Evolutionary conservation across 2,329 filamentous ascomycete species (phyloP).

Genomic region (Rhytidhysteron rufulum): DNA sequence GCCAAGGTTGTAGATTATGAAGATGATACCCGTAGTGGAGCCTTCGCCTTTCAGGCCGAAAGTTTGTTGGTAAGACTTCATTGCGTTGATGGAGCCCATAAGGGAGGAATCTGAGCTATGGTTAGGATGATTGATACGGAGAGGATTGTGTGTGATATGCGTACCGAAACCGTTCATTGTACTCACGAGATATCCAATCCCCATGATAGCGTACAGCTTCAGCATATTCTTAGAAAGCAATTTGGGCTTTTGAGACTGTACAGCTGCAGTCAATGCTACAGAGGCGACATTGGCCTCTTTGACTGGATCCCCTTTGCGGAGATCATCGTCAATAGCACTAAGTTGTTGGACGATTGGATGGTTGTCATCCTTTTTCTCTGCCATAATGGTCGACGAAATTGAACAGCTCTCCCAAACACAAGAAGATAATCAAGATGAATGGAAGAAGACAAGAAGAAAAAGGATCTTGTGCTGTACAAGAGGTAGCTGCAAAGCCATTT

Average conservation of each 20-base stretch:
- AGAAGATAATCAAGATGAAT: not conserved
- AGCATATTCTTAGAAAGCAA: conserved; percentile 28
- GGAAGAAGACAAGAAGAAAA: conserved; percentile 48
- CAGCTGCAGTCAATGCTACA: conserved; percentile 26
- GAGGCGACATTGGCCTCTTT: conserved; percentile 27
- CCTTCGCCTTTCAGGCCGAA: conserved; percentile 48
- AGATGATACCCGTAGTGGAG: conserved; percentile 48
- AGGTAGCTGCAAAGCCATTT: too few relatives aligned
- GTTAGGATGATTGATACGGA: too few relatives aligned
- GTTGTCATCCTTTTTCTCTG: conserved; percentile 10
- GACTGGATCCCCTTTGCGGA: conserved; percentile 17
- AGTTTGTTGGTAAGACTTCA: conserved; percentile 48
- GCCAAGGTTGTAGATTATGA: conserved; percentile 45
- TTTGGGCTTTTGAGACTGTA: conserved; percentile 29
- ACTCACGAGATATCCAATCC: conserved; percentile 30
- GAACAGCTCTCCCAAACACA: too few relatives aligned
- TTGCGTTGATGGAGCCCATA: conserved; percentile 52
- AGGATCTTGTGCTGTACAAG: too few relatives aligned
- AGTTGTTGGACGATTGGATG: conserved; percentile 20
- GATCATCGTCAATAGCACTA: conserved; percentile 19
- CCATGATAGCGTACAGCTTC: conserved; percentile 31
- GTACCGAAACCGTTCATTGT: conserved; percentile 33
- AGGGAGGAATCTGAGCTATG: conserved; percentile 36
- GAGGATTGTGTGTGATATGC: too few relatives aligned
- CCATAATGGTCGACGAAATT: too few relatives aligned